Base-by-base conservation (phyloP, 2,329 filamentous ascomycete genomes). In the Pseudonectria buxi region DNA sequence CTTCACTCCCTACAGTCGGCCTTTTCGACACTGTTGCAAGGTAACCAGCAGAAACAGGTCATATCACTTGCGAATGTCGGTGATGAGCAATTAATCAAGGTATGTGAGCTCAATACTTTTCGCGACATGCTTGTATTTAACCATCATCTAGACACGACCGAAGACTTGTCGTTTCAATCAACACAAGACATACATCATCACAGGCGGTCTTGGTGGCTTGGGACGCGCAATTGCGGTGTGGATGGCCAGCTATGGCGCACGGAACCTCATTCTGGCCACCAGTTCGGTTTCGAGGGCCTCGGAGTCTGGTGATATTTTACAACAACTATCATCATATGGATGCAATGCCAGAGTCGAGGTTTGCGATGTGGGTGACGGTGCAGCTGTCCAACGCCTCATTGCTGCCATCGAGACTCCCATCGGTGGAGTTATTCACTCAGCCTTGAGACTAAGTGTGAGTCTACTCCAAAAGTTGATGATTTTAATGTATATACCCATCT, bases 191-290 rank as follows among this genome's bases (percentile, higher is more conserved):
- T 49, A 49, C 26, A 50, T 49, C 29, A 49, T 50, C 14, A 50
- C 47, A 26, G 47, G 47, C 0, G 47, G 47, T 14, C 47, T 50
- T 16, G 47, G 47, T 33, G 47, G 47, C 7, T 32, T 50, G 3
- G 47, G 47, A 11, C 47, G 47, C 6, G 44, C 47, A 4, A 46
- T 50, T 13, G 47, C 47, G 3, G 36, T 50, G 4, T 50, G 47
- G 47, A 50, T 50, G 47, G 47, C 47, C 3, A 50, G 47, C 30
- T 48, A 50, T 11, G 47, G 47, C 12, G 47, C 47, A 29, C 47
- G 38, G 2, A 36, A 40, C 31, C 37, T 50, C 24, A 30, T 50
- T n/a, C 28, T 50, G 7, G 46, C 44, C 7, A 49, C 46, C 13
- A 49, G 46, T 28, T 49, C 46, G 6, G 37, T 50, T 10, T 22